Conservation (phyloP, 2,329 filamentous ascomycete genomes). For the Xylariaceae sp. region DNA sequence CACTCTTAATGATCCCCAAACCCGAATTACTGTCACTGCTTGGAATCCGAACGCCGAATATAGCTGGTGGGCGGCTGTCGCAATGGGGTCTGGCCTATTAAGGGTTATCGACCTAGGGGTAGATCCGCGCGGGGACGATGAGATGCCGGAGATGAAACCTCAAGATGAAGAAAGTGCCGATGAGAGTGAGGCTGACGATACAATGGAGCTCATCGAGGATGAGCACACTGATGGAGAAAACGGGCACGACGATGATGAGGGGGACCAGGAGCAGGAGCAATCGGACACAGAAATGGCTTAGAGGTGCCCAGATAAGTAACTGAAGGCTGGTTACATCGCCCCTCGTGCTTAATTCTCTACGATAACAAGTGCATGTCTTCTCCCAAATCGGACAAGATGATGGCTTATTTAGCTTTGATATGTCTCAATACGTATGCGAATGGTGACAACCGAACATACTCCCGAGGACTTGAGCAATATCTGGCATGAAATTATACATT, state of each 20-base stretch:
- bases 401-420: no score
- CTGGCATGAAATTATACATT: no score
- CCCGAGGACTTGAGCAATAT: no score
- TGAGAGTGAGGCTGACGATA: constrained; percentile 4
- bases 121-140: constrained; percentile 22
- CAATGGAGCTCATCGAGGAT: constrained; percentile 9
- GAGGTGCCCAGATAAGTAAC: no score
- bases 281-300: no score
- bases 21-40: constrained; percentile 56
- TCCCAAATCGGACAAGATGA: no score
- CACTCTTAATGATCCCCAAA: constrained; percentile 58
- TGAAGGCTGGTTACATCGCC: no score
- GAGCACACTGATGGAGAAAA: constrained; percentile 6
- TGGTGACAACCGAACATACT: no score
- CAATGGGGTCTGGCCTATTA: constrained; percentile 63
- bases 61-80: constrained; percentile 64
- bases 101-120: constrained; percentile 63
- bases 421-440: no score
- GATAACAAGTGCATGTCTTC: no score
- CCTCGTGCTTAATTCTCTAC: no score
- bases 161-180: constrained; percentile 8
- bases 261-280: no score
- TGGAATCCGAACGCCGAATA: constrained; percentile 68
- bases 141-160: constrained; percentile 5
- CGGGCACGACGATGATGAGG: constrained; percentile 10